These are phyloP conservation scores for Nitzschia putrida DNA, from an alignment of 108 stramenopile species.

Conservation along the genomic window DNA sequence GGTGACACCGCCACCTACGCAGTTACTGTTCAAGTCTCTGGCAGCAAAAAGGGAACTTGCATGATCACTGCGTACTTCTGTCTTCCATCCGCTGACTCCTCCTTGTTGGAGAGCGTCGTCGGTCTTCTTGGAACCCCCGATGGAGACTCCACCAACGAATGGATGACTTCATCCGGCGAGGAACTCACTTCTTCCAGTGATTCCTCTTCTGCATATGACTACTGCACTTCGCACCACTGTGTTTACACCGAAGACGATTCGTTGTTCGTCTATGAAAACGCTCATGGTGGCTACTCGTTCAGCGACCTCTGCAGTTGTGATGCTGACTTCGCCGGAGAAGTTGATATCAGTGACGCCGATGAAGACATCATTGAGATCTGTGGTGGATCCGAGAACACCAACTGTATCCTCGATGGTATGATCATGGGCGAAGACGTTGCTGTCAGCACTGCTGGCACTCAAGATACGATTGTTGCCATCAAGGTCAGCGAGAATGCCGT, in stretches of 20 bases:
- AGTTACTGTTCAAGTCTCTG: background rate
- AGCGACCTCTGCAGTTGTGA: background rate
- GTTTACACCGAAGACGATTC: background rate
- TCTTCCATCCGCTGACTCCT: background rate
- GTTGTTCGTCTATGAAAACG: background rate
- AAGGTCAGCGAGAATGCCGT: background rate
- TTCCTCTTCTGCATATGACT: background rate
- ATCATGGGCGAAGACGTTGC: background rate
- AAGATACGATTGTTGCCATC: background rate
- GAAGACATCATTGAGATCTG: conserved; percentile 6
- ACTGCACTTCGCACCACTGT: conserved; percentile 2
- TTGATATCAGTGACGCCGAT: background rate
- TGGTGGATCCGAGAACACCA: background rate
- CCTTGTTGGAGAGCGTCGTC: background rate
- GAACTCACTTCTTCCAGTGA: background rate
- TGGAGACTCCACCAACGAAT: conserved; percentile 2
- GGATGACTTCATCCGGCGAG: conserved; percentile 1
- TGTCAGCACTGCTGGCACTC: background rate
- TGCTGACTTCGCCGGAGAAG: background rate
- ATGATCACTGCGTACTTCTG: background rate
- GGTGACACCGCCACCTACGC: background rate
- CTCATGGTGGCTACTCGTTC: conserved; percentile 5
- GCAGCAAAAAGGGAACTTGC: background rate
- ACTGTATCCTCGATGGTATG: conserved; percentile 8
- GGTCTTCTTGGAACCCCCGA: conserved; percentile 6